Evolutionary conservation across 1,284 basidiomycete species (phyloP).

Genomic region (Cryptococcus maquisensis): DNA sequence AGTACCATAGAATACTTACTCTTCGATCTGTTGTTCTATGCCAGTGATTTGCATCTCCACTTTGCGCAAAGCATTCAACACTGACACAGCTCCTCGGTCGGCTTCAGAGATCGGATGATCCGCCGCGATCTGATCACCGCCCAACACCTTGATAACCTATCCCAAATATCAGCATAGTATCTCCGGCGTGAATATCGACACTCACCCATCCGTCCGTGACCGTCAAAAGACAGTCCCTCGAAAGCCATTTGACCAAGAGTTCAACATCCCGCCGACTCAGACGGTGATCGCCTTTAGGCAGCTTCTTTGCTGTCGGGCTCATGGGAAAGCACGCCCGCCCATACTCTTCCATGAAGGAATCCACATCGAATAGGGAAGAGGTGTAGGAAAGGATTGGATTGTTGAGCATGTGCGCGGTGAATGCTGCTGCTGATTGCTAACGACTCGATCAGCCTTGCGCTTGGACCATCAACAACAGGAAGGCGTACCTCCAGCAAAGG

Average conservation of each 20-base stretch:
- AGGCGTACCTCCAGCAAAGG: constrained; percentile 45
- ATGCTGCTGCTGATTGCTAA: constrained; percentile 58
- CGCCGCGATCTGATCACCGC: constrained; percentile 36
- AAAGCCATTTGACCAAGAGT: constrained; percentile 70
- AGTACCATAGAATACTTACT: constrained; percentile 45
- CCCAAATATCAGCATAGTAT: neutral
- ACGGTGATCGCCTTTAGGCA: constrained; percentile 9
- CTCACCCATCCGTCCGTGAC: constrained; percentile 64
- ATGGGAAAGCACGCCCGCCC: constrained; percentile 50
- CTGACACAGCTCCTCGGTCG: constrained; percentile 41
- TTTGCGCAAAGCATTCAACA: constrained; percentile 33
- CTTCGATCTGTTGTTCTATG: constrained; percentile 61
- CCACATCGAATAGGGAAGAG: constrained; percentile 61
- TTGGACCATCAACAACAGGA: neutral
- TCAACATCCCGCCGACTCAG: constrained; percentile 53
- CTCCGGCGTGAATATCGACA: neutral
- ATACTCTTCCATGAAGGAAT: constrained; percentile 63
- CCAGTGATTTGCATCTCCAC: constrained; percentile 45
- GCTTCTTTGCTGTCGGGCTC: constrained; percentile 9
- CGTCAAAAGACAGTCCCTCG: constrained; percentile 66
- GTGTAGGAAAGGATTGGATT: constrained; percentile 56
- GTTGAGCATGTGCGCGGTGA: constrained; percentile 55
- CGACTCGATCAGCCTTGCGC: neutral
- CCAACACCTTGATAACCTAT: constrained; percentile 72
- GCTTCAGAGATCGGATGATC: constrained; percentile 46